phyloP scores from a whole-genome alignment of 228 moss, liverwort and hornwort species.

The Sphagnum magellanicum region DNA sequence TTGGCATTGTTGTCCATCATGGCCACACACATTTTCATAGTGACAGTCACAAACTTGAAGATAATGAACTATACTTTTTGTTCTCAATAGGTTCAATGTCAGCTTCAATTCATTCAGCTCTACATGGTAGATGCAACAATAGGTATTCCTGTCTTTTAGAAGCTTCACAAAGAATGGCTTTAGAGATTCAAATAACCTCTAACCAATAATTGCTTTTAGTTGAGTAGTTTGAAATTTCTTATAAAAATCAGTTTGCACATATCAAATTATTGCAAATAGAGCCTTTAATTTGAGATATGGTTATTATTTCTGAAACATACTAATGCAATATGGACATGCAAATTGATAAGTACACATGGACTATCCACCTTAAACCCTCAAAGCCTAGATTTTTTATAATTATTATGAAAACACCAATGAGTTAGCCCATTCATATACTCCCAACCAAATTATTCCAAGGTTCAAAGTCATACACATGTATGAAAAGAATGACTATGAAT shows the following conservation, averaged over 20 bases:
- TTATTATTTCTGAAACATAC: not conserved
- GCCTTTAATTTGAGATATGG: not conserved
- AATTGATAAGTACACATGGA: not conserved
- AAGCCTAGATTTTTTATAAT: not conserved
- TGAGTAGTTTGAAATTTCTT: not conserved
- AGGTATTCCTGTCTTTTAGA: not conserved
- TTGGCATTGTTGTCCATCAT: too few relatives aligned
- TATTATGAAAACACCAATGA: not conserved
- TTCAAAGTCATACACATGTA: too few relatives aligned
- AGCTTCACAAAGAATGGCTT: too few relatives aligned
- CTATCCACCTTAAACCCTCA: not conserved
- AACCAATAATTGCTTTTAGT: not conserved
- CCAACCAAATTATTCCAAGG: too few relatives aligned
- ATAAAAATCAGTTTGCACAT: not conserved
- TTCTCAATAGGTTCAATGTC: not conserved
- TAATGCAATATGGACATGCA: not conserved
- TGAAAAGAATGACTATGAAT: too few relatives aligned
- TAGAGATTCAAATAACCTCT: not conserved
- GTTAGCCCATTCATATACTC: too few relatives aligned
- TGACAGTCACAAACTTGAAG: too few relatives aligned
- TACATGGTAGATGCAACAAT: not conserved
- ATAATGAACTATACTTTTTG: too few relatives aligned
- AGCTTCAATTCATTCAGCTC: not conserved
- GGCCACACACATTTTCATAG: too few relatives aligned
- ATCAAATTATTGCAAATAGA: not conserved